Evolutionary conservation across 352 stramenopile species (phyloP), one percentile per base, ranked within the genome.

Genomic region (Phytophthora pistaciae): DNA sequence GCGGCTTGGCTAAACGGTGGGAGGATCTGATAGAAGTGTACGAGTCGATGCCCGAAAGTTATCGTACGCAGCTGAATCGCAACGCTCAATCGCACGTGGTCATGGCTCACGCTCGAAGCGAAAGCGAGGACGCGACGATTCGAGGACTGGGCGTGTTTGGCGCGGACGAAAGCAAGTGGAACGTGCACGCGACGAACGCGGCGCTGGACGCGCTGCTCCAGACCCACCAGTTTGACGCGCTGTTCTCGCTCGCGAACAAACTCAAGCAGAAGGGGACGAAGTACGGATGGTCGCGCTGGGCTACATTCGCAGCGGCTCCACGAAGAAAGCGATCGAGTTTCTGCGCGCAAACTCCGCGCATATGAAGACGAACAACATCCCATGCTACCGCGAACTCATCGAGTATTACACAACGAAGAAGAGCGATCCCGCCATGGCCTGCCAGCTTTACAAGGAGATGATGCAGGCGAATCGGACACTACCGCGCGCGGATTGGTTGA

Each of bases 241-340:
- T 91, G 13, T 66, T 83, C 33, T 62, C 68, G 14, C 68, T 88
- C 20, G 72, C 79, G 1, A 68, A 74, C 11, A 70, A 80, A 20
- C 87, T 91, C 75, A 72, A 75, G 52, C 63, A 68, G 20, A 58
- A 72, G 4, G 72, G 74, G 5, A 53, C 89, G 25, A 61, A 71
- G n/a, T n/a, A n/a, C n/a, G 87, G 55, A 72, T 70, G 50, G 64
- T 90, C 8, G 75, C 89, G 50, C 61, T 86, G 38, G 79, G 81
- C 3, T 60, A 88, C 56, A 78, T 91, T 27, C 82, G 38, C 31
- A 44, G 44, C 14, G 55, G 54, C 29, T 53, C 46, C n/a, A 44
- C 55, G 6, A 50, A 59, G 44, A 70, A 58, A 18, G 55, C 64
- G 20, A 25, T 11, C 8, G 11, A 31, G 9, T 55, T 64, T 27